Evolutionary conservation across 2,329 filamentous ascomycete genomes (phyloP), one percentile per base, ranked within the genome.

Genomic region (Coniochaeta ligniaria): DNA sequence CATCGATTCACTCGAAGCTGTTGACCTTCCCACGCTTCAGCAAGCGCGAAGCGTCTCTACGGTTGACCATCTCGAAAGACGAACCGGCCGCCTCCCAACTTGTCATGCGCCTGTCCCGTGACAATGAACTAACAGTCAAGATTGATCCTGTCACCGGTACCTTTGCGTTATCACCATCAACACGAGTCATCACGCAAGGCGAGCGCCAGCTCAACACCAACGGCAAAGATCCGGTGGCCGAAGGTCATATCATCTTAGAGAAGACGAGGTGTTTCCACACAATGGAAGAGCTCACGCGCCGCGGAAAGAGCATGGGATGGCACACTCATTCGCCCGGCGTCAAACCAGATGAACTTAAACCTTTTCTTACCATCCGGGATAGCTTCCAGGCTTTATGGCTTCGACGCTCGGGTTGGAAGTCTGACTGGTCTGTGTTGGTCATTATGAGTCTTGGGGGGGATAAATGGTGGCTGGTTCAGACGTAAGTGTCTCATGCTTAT

Each of bases 131-230:
- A 36, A 83, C 78, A 6, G 73, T 96, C 31, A 80, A 83, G 20
- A 80, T 97, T 55, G 91, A 96, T 65, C 86, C 89, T 0, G 85
- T 90, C 28, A 92, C 90, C 0, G 95, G 95, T n/a, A 75, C 81
- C 12, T 88, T 92, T 63, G 84, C 86, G 11, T 74, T 96, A 41
- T 83, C 85, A 61, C 90, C 92, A 62, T 82, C 83, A 58, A 83
- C 84, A 2, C 79, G 78, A 61, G 75, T 81, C 52, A 78, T 82
- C 4, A 76, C 78, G 9, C 78, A 84, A 22, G 79, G 81, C 20
- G 91, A 96, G 69, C 76, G 75, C 35, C 83, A 82, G 36, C 78
- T 96, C 60, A 93, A 91, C 70, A 71, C 68, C 63, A 75, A 78
- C 33, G 73, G 77, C 20, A 81, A 77, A 62, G 82, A 85, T 60